Evolutionary conservation across 345 rosid genomes (phyloP).

Genomic region (Citrus reticulata): DNA sequence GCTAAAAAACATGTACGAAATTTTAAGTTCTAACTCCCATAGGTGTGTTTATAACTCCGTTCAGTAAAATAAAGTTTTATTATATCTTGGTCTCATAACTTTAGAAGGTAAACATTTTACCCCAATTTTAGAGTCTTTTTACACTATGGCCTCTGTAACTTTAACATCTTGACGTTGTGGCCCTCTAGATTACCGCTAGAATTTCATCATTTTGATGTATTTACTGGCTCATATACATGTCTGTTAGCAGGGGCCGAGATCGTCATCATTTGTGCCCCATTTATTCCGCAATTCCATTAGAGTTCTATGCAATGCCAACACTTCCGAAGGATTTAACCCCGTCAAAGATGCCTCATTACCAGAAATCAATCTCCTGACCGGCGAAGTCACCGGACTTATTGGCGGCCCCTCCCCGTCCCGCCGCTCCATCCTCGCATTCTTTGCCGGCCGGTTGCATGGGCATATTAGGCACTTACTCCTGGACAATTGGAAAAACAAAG

Average conservation of each 20-base stretch:
- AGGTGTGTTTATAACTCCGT: no score
- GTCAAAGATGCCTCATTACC: slow-evolving; percentile 67
- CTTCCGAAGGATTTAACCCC: slow-evolving; percentile 74
- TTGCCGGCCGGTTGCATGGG: slow-evolving; percentile 66
- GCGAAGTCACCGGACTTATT: slow-evolving; percentile 44
- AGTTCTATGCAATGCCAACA: slow-evolving; percentile 77
- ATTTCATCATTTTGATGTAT: not conserved
- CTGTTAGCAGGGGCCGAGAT: slow-evolving; percentile 49
- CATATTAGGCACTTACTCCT: slow-evolving; percentile 51
- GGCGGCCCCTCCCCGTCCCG: slow-evolving; percentile 40
- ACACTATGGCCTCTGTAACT: not conserved
- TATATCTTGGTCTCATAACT: no score
- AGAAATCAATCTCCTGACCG: slow-evolving; percentile 60
- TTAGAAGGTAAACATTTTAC: not conserved
- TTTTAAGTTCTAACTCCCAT: no score
- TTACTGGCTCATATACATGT: not conserved
- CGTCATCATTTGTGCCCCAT: slow-evolving; percentile 59
- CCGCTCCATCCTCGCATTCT: slow-evolving; percentile 62
- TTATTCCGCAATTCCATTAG: slow-evolving; percentile 62
- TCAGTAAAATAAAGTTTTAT: no score
- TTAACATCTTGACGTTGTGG: not conserved
- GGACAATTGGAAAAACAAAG: slow-evolving; percentile 56
- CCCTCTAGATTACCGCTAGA: not conserved
- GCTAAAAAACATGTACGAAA: no score
- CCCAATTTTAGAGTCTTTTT: not conserved